A percentile compares a stretch with the other conserved stretches of the same genome.
These are phyloP conservation scores for Monosporascus sp. DNA, from an alignment of 2,329 filamentous ascomycete species.

Conservation along the genomic window DNA sequence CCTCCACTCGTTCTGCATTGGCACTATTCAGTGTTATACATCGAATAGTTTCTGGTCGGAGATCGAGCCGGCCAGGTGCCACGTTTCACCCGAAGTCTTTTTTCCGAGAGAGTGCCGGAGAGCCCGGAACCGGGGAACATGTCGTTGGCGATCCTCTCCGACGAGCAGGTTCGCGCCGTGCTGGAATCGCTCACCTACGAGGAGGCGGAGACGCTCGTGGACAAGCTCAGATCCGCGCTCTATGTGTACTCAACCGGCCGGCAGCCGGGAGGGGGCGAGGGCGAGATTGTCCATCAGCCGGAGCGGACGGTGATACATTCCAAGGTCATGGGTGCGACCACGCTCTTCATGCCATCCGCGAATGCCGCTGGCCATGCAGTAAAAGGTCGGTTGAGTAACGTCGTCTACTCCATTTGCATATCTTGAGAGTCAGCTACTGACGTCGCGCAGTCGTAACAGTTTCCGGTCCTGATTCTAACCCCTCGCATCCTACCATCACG, in stretches of 20 bases:
- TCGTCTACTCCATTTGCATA: not conserved
- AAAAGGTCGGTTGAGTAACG: slow-evolving; percentile 46
- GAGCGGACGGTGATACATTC: slow-evolving; percentile 46
- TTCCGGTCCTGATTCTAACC: slow-evolving; percentile 34
- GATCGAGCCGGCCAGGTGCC: no score
- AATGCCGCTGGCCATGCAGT: slow-evolving; percentile 60
- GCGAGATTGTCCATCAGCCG: slow-evolving; percentile 50
- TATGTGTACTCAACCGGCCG: slow-evolving; percentile 58
- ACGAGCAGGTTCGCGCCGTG: slow-evolving; percentile 50
- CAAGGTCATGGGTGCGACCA: slow-evolving; percentile 48
- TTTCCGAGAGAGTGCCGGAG: not conserved
- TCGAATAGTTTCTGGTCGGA: no score
- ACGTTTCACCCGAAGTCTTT: no score
- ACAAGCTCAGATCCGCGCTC: slow-evolving; percentile 45
- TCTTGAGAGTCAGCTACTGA: slow-evolving; percentile 2
- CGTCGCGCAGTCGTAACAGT: slow-evolving; percentile 55
- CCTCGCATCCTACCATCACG: slow-evolving; percentile 31
- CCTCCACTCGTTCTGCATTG: no score
- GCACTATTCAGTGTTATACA: no score
- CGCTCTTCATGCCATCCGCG: slow-evolving; percentile 70
- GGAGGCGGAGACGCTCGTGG: slow-evolving; percentile 50
- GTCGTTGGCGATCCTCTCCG: slow-evolving; percentile 54
- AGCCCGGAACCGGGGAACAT: slow-evolving; percentile 31
- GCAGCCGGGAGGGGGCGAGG: slow-evolving; percentile 35
- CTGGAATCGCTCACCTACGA: slow-evolving; percentile 48